phyloP scores from a whole-genome alignment of 306 rosid genomes.

The Ormosia emarginata region DNA sequence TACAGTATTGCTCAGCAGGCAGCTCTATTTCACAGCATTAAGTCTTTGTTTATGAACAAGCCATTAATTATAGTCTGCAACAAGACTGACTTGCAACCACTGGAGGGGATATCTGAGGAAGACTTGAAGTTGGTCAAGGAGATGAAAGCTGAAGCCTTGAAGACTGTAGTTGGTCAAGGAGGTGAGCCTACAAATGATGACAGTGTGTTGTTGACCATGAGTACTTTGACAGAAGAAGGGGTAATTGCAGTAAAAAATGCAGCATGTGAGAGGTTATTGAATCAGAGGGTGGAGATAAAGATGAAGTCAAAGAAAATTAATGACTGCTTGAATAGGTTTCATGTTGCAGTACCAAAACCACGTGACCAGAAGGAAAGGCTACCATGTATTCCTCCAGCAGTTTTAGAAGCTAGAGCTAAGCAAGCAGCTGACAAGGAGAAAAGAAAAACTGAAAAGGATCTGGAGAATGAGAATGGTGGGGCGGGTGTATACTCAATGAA shows the following conservation, averaged over 20 bases:
- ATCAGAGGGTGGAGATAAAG: constrained; percentile 82
- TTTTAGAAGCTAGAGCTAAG: constrained; percentile 67
- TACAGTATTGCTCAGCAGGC: constrained; percentile 88
- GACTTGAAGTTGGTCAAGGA: constrained; percentile 71
- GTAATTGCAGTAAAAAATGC: constrained; percentile 81
- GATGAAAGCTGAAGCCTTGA: constrained; percentile 82
- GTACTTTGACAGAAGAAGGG: constrained; percentile 83
- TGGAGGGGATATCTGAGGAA: constrained; percentile 74
- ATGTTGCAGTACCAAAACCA: constrained; percentile 74
- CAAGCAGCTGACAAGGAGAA: constrained; percentile 57
- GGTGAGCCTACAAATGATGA: constrained; percentile 62
- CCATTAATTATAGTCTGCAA: constrained; percentile 53
- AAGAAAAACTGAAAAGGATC: constrained; percentile 66
- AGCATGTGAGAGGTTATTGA: constrained; percentile 74
- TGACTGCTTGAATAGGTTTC: constrained; percentile 75
- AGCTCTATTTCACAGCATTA: constrained; percentile 76
- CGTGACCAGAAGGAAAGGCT: constrained; percentile 84
- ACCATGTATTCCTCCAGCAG: constrained; percentile 67
- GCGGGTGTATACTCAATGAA: constrained; percentile 88
- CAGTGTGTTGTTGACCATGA: constrained; percentile 72
- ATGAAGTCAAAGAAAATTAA: constrained; percentile 81
- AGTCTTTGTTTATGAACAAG: constrained; percentile 56
- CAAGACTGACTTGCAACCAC: constrained; percentile 82
- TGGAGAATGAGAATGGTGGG: constrained; percentile 90
- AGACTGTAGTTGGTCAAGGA: constrained; percentile 74